phyloP scores from a whole-genome alignment of 2,329 filamentous ascomycete genomes.

The Chaetomium olivaceum region DNA sequence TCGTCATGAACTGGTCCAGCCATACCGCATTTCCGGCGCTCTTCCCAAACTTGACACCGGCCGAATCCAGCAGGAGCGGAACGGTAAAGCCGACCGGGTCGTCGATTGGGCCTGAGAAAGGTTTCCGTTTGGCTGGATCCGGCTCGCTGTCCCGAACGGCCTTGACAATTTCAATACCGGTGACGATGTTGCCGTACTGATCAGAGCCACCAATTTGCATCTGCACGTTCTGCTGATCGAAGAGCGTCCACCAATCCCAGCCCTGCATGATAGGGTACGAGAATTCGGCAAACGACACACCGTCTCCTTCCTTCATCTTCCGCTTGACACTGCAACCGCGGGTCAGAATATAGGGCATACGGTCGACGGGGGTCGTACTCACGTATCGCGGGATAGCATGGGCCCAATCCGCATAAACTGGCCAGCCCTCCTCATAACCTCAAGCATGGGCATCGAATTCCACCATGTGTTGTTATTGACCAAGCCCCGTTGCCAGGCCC shows the following conservation, averaged over 20 bases:
- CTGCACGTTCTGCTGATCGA: conserved; percentile 64
- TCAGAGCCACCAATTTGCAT: conserved; percentile 94
- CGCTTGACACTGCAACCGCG: conserved; percentile 63
- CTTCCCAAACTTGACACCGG: conserved; percentile 92
- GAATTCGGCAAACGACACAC: conserved; percentile 94
- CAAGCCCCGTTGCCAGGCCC: conserved; percentile 66
- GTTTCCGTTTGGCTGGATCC: conserved; percentile 44
- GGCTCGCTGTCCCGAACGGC: conserved; percentile 63
- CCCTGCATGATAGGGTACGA: conserved; percentile 89
- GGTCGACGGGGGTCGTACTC: conserved; percentile 43
- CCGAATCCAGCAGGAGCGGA: conserved; percentile 80
- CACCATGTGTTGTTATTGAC: conserved; percentile 87
- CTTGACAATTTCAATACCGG: conserved; percentile 84
- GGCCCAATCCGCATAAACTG: conserved; percentile 74
- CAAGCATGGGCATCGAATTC: conserved; percentile 67
- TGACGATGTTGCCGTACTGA: conserved; percentile 93
- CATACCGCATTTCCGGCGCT: conserved; percentile 91
- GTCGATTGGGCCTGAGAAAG: conserved; percentile 45
- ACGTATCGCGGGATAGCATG: conserved; percentile 88
- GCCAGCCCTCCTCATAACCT: conserved; percentile 75
- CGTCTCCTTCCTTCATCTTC: conserved; percentile 80
- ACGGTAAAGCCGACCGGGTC: conserved; percentile 84
- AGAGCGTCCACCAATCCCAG: conserved; percentile 96
- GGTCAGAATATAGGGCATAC: conserved; percentile 24
- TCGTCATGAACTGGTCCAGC: conserved; percentile 81